Evolutionary conservation across 2,329 filamentous ascomycete species (phyloP), one percentile per base, ranked within the genome.

Genomic region (Hypoxylon sp.): DNA sequence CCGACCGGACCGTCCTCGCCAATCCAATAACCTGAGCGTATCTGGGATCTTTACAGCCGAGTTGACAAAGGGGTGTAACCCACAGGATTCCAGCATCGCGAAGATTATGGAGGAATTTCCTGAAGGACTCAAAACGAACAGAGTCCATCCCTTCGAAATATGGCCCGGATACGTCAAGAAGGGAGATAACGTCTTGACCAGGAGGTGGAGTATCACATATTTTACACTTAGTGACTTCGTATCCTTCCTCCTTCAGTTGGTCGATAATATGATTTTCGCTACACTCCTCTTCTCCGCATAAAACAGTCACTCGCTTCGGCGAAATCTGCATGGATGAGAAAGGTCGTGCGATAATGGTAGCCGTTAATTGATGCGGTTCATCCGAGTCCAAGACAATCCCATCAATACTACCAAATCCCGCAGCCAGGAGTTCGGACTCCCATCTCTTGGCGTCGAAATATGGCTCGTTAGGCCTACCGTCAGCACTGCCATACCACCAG

Each of bases 401-500:
- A 5, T 76, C 72, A 2, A 72, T 41, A 1, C 69, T 68, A 2
- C 34, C 52, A 49, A 79, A 78, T 0, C 77, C 77, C 0, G 75
- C 70, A 0, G 41, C n/a, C 2, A 53, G 34, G 2, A 80, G 69
- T 2, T 77, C 71, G 0, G 51, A 9, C 1, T 75, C 63, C 79
- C 78, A 80, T 5, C 68, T 19, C 0, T 73, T 65, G 0, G 64
- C 34, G 0, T 65, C 43, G 10, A 79, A 60, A n/a, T 70, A 76
- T 2, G 79, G 78, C 52, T 74, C 72, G 1, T 72, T 60, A 0
- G 48, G 3, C 2, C 78, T 73, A 2, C 59, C 67, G 13, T 80
- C 76, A 0, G 71, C 68, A 4, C 61, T 67, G 0, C 79, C 78
- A 0, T 75, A 60, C 80, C 80, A 81, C 80, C 80, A 82, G 2